A percentile compares a stretch with the other conserved stretches of the same genome.
Evolutionary conservation across 192 early-diverging fungal genomes (phyloP).

Genomic region (Podila clonocystis): DNA sequence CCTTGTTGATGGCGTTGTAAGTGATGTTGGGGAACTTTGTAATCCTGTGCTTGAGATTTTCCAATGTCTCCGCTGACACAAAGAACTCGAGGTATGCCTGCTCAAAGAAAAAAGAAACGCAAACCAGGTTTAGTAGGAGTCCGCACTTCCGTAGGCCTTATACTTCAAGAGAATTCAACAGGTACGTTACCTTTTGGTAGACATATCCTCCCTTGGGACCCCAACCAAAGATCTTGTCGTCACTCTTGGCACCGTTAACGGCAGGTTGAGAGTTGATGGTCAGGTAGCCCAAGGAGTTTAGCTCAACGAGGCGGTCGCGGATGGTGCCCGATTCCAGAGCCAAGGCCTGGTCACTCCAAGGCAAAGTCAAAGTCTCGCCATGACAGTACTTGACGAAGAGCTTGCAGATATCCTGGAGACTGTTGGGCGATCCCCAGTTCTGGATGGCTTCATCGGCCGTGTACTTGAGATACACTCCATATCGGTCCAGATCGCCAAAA

Average conservation of each 20-base stretch:
- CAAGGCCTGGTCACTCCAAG: constrained; percentile 87
- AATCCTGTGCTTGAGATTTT: constrained; percentile 77
- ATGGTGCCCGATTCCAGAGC: constrained; percentile 81
- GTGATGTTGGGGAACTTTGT: constrained; percentile 77
- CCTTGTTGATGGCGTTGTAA: constrained; percentile 89
- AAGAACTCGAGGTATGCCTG: constrained; percentile 97
- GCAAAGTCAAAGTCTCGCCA: constrained; percentile 82
- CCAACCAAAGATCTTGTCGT: constrained; percentile 89
- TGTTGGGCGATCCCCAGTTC: constrained; percentile 83
- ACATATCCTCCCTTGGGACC: constrained; percentile 96
- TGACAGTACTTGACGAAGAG: constrained; percentile 89
- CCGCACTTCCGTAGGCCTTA: too few relatives aligned
- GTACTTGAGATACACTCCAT: constrained; percentile 76
- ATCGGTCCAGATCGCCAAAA: constrained; percentile 74
- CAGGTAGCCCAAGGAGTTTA: constrained; percentile 86
- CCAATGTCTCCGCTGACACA: constrained; percentile 73
- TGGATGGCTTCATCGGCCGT: constrained; percentile 72
- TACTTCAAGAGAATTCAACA: not conserved
- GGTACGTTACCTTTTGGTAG: constrained; percentile 82
- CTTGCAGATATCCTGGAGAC: constrained; percentile 70
- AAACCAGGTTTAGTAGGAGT: not conserved
- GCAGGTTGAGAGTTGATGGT: constrained; percentile 98
- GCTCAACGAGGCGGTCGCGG: constrained; percentile 68
- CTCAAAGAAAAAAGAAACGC: not conserved
- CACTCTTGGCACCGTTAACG: constrained; percentile 85